A percentile compares a stretch with the other conserved stretches of the same genome.
Conservation (phyloP, 2,329 filamentous ascomycete genomes). For the Trichoderma sp. region DNA sequence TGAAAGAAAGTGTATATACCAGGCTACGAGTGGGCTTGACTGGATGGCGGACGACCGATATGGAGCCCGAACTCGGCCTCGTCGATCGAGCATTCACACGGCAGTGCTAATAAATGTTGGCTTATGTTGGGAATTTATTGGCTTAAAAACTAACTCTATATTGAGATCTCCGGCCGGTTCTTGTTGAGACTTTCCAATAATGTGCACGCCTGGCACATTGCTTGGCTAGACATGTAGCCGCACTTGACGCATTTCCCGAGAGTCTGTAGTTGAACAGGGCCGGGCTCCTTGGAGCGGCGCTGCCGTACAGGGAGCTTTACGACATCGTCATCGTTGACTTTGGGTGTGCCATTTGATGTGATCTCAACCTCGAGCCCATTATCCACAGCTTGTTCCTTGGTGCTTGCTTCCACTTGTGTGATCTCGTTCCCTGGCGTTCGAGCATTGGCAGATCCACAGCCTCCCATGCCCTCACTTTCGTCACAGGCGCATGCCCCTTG, state of each 20-base stretch:
- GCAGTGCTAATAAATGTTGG: neutral
- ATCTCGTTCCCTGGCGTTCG: slow-evolving; percentile 72
- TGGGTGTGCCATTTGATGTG: slow-evolving; percentile 28
- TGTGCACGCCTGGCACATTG: slow-evolving; percentile 89
- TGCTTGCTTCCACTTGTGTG: slow-evolving; percentile 71
- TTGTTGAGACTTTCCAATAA: slow-evolving; percentile 91
- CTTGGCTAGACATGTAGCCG: slow-evolving; percentile 94
- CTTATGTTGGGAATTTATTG: neutral
- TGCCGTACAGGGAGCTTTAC: slow-evolving; percentile 40
- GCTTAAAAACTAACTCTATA: slow-evolving; percentile 40
- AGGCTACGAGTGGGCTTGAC: neutral
- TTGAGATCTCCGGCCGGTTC: slow-evolving; percentile 60
- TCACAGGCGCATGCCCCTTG: slow-evolving; percentile 41
- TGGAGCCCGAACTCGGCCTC: slow-evolving; percentile 26
- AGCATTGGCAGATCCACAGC: slow-evolving; percentile 69
- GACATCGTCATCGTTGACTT: slow-evolving; percentile 30
- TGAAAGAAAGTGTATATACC: slow-evolving; percentile 24
- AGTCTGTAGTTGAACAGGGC: slow-evolving; percentile 60
- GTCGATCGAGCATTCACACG: neutral
- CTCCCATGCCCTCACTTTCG: slow-evolving; percentile 52
- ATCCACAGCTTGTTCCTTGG: slow-evolving; percentile 28
- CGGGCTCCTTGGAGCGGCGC: slow-evolving; percentile 32
- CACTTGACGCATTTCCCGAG: slow-evolving; percentile 84
- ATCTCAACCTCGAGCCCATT: slow-evolving; percentile 37
- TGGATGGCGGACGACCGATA: slow-evolving; percentile 4